phyloP scores from a whole-genome alignment of 257 asterid species.

The Salvia splendens region DNA sequence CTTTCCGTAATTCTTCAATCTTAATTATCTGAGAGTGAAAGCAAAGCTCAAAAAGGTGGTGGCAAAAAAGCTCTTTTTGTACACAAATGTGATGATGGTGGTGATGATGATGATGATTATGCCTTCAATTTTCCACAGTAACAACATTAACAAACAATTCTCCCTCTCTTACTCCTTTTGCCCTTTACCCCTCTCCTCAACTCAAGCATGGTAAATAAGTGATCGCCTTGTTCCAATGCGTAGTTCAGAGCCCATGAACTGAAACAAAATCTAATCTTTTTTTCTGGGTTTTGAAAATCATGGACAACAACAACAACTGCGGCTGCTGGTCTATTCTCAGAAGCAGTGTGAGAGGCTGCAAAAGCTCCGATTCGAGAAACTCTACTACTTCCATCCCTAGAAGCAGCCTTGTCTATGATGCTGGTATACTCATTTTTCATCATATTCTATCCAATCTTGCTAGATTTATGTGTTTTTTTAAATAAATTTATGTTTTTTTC shows the following conservation, averaged over 20 bases:
- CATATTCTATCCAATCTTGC: neutral
- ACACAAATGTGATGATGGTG: slow-evolving; percentile 70
- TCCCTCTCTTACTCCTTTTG: slow-evolving; percentile 32
- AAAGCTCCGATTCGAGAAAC: slow-evolving; percentile 54
- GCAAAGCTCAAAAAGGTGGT: slow-evolving; percentile 43
- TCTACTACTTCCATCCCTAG: slow-evolving; percentile 59
- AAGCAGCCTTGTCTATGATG: slow-evolving; percentile 90
- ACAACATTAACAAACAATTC: slow-evolving; percentile 43
- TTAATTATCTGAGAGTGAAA: slow-evolving; percentile 26
- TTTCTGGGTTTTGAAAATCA: slow-evolving; percentile 9
- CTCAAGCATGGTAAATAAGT: slow-evolving; percentile 41
- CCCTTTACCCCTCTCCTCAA: slow-evolving; percentile 29
- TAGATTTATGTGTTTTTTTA: neutral
- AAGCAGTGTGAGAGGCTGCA: slow-evolving; percentile 57
- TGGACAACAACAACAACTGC: slow-evolving; percentile 64
- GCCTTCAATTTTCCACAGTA: slow-evolving; percentile 50
- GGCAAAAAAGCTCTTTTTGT: slow-evolving; percentile 75
- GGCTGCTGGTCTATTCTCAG: slow-evolving; percentile 84
- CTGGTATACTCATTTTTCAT: slow-evolving; percentile 43
- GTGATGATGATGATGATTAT: slow-evolving; percentile 53
- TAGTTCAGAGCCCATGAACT: slow-evolving; percentile 35
- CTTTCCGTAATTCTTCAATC: slow-evolving; percentile 36
- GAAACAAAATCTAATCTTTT: slow-evolving; percentile 28
- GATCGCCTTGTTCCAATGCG: slow-evolving; percentile 30
- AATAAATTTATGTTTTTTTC: too few relatives aligned